Evolutionary conservation across 257 asterid species (phyloP), one percentile per base, ranked within the genome.

Genomic region (Solanum arcanum): DNA sequence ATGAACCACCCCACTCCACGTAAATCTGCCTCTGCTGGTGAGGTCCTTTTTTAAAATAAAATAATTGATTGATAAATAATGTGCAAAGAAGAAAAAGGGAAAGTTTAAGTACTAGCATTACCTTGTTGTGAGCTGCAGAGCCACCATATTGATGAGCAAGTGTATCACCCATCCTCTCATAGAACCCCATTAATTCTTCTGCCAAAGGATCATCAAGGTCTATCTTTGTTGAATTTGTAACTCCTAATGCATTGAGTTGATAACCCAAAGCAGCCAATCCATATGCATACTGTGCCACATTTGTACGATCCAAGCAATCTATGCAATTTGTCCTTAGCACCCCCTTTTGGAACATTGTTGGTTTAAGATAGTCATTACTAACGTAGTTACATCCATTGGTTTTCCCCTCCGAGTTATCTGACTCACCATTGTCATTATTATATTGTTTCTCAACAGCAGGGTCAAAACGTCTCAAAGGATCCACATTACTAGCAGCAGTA

Each of bases 91-190:
- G 12, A 27, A 46, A 76, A 81, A 31, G 29, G 69, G 15, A 29
- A 29, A 29, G 29, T 46, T 23, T 81, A 31, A 81, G 85, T 31
- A 47, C 85, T 49, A 81, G 87, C 15, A 89, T 90, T 88, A 93
- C 99, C 98, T 97, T 97, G 91, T 97, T 97, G 93, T 97, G 99
- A 88, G 99, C 99, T 89, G 99, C 99, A 41, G 99, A 97, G 77
- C 99, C 99, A 88, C 99, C 99, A 87, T 97, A 97, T 41, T 97
- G 99, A 90, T 95, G 98, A 42, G 99, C 98, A 90, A 97, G 99
- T 87, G 99, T 97, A 89, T 97, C 99, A 73, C 99, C 99, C 99
- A 97, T 97, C 88, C 91, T 96, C 92, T 97, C 99, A 90, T 97
- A 97, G 88, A 93, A 92, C 23, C 94, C 91, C 99, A 96, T 96